Percentiles rank a stretch among this genome's conserved stretches.
phyloP scores from a whole-genome alignment of 805 yeast species.

The Lipomyces mesembrius region DNA sequence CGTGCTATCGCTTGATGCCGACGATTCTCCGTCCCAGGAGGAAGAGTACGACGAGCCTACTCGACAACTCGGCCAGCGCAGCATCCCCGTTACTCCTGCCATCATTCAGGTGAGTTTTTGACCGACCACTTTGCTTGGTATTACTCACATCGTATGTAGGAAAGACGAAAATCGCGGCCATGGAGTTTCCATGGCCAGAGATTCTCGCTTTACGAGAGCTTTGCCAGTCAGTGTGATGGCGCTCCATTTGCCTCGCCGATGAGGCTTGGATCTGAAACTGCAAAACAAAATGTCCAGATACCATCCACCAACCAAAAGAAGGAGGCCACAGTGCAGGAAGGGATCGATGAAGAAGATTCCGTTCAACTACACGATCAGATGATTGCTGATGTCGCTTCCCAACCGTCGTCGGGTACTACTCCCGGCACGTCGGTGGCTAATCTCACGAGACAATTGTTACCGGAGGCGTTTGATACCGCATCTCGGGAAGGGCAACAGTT shows the following conservation, averaged over 20 bases:
- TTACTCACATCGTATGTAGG: background rate
- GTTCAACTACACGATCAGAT: background rate
- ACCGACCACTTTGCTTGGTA: background rate
- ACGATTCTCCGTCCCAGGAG: background rate
- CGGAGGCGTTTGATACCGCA: background rate
- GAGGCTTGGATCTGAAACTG: background rate
- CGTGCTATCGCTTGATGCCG: background rate
- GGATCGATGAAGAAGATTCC: background rate
- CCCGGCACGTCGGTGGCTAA: background rate
- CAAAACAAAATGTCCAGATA: background rate
- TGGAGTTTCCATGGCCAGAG: conserved; percentile 25
- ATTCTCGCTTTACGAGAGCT: conserved; percentile 17
- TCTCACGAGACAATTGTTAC: background rate
- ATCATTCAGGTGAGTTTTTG: conserved; percentile 10
- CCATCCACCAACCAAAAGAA: background rate
- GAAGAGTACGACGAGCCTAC: background rate
- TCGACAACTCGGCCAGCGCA: background rate
- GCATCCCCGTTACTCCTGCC: conserved; percentile 15
- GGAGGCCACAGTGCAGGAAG: background rate
- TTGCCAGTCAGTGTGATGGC: no score
- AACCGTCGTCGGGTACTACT: background rate
- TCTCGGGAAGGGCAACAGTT: background rate
- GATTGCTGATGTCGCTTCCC: background rate
- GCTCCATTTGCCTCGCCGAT: background rate
- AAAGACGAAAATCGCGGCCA: conserved; percentile 25